phyloP scores from a whole-genome alignment of 2,329 filamentous ascomycete species.

The Scedosporium minutisporum region DNA sequence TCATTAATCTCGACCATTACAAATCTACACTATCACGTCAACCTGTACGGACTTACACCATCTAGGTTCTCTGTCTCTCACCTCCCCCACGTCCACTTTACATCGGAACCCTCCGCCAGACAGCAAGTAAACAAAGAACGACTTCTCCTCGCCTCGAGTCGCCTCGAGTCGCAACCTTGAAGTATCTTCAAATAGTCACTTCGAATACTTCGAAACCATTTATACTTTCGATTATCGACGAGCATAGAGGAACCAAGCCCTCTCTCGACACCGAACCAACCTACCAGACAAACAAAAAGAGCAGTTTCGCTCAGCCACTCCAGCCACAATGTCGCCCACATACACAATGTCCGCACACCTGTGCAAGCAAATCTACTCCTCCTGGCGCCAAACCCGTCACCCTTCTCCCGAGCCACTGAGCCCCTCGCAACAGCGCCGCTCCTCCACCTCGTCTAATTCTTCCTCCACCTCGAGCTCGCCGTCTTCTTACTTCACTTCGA shows the following conservation, averaged over 20 bases:
- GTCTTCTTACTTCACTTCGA: neutral
- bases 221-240: neutral
- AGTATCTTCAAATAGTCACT: too few relatives aligned
- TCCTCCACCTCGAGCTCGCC: neutral
- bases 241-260: neutral
- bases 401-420: slow-evolving; percentile 22
- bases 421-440: slow-evolving; percentile 9
- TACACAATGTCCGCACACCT: slow-evolving; percentile 53
- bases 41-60: neutral
- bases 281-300: neutral
- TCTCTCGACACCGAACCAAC: neutral
- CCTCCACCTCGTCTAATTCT: slow-evolving; percentile 18
- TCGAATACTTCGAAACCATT: too few relatives aligned
- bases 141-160: too few relatives aligned
- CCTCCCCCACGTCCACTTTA: neutral
- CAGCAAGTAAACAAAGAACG: neutral
- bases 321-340: slow-evolving; percentile 41
- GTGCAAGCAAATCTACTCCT: slow-evolving; percentile 50
- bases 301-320: neutral
- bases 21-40: neutral
- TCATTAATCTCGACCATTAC: neutral
- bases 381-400: slow-evolving; percentile 44
- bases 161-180: too few relatives aligned
- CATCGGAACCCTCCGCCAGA: neutral
- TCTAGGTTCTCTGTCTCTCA: neutral